Conservation (phyloP, 2,329 filamentous ascomycete species). For the Chaetomium globosum region DNA sequence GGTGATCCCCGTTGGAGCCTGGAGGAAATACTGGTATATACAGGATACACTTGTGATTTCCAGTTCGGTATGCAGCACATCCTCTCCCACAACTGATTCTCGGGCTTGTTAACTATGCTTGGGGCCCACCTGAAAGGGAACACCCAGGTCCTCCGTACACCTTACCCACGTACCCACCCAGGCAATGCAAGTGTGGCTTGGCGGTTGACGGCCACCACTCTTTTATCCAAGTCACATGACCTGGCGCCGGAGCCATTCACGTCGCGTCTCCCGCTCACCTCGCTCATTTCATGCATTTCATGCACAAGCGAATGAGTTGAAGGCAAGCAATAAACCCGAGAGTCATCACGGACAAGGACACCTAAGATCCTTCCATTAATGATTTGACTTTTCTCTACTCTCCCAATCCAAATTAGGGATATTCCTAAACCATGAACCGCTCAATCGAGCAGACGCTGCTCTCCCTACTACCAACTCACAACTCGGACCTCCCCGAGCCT, state of each 20-base stretch:
- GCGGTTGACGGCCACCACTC: not conserved
- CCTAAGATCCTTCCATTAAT: not conserved
- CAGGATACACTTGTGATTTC: too few relatives aligned
- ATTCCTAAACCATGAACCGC: conserved; percentile 62
- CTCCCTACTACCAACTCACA: conserved; percentile 74
- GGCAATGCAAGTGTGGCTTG: not conserved
- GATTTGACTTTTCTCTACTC: not conserved
- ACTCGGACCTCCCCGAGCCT: conserved; percentile 66
- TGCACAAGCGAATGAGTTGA: not conserved
- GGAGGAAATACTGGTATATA: too few relatives aligned
- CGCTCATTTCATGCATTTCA: not conserved
- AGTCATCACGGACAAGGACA: not conserved
- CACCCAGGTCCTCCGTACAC: too few relatives aligned
- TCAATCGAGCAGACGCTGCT: conserved; percentile 72
- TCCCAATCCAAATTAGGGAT: too few relatives aligned
- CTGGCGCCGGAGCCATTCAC: not conserved
- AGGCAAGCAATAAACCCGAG: not conserved
- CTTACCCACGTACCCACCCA: too few relatives aligned
- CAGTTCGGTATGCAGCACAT: too few relatives aligned
- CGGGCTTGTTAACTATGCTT: too few relatives aligned
- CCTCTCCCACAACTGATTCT: too few relatives aligned
- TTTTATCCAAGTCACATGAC: not conserved
- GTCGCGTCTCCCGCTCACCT: not conserved
- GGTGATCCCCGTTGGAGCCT: too few relatives aligned
- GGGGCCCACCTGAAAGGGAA: too few relatives aligned